These are phyloP conservation scores for Musa itinerans DNA, from an alignment of 176 grass and related monocot species.

Conservation along the genomic window DNA sequence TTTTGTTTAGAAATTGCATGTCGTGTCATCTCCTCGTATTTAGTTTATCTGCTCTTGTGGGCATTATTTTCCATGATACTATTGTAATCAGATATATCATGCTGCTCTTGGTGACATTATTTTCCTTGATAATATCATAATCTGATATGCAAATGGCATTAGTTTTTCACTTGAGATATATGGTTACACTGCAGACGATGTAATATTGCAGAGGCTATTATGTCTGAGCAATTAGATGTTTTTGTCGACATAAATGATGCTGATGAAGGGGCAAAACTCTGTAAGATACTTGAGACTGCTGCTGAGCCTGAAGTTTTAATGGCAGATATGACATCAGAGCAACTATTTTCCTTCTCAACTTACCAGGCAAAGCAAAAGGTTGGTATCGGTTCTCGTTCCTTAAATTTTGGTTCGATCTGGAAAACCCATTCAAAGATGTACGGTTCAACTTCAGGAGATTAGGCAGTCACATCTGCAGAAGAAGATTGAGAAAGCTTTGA, in stretches of 20 bases:
- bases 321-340: conserved; percentile 65
- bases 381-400: neutral
- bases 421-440: neutral
- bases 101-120: neutral
- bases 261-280: conserved; percentile 76
- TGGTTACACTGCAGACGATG: conserved; percentile 37
- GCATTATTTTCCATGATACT: neutral
- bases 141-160: neutral
- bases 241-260: conserved; percentile 36
- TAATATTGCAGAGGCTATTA: conserved; percentile 65
- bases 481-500: conserved; percentile 66
- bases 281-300: conserved; percentile 54
- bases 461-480: conserved; percentile 51
- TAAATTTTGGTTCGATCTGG: neutral
- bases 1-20: neutral
- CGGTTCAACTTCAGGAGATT: conserved; percentile 36
- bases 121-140: neutral
- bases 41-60: neutral
- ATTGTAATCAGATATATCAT: neutral
- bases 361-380: conserved; percentile 76
- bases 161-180: neutral
- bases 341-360: conserved; percentile 48
- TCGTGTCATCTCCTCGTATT: too few species aligned
- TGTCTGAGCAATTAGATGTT: conserved; percentile 59
- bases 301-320: conserved; percentile 89